Base-by-base conservation (phyloP, 345 rosid species). In the Gossypium herbaceum region DNA sequence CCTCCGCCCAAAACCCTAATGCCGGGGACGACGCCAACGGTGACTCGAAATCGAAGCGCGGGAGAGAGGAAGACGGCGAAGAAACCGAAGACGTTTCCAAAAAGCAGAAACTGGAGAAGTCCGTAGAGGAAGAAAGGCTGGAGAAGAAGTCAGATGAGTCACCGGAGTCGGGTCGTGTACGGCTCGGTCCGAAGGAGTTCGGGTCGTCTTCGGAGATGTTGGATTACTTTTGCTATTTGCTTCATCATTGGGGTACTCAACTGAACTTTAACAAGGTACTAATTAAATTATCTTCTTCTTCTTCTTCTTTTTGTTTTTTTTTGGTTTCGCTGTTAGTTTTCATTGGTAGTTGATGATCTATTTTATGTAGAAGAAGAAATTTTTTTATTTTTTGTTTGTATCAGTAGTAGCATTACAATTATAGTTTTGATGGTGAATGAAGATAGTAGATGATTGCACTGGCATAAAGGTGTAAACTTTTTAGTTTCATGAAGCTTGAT, bases 101-200 rank as follows among this genome's bases (percentile, higher is more conserved):
- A 86, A 90, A 88, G 83, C 93, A 79, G 82, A 89, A 89, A 78
- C 81, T 75, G 75, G 83, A 76, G 76, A 74, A 77, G 77, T 58
- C 74, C 22, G 63, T 76, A 69, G 73, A 82, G 75, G 81, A 81
- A 64, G 77, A 81, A 72, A 76, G 78, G 68, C 67, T 68, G 62
- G 85, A 80, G 51, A 77, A 76, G 80, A 25, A 15, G 41, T 68
- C 72, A 2, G 41, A 34, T 34, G 41, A 27, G 57, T 70, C 69
- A 8, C 51, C 52, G 61, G 84, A 58, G 34, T 45, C 85, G 19
- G 86, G 16, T 77, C 81, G 71, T 55, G 88, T 85, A 11, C 84
- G 69, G n/a, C 66, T 94, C 76, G 97, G 98, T n/a, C 90, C 93
- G 0, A 94, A 94, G 86, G 88, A 81, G 81, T 92, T 94, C 51